A percentile compares a stretch with the other conserved stretches of the same genome.
Conservation (phyloP, 495 filamentous ascomycete species). For the Penicillium daleae region DNA sequence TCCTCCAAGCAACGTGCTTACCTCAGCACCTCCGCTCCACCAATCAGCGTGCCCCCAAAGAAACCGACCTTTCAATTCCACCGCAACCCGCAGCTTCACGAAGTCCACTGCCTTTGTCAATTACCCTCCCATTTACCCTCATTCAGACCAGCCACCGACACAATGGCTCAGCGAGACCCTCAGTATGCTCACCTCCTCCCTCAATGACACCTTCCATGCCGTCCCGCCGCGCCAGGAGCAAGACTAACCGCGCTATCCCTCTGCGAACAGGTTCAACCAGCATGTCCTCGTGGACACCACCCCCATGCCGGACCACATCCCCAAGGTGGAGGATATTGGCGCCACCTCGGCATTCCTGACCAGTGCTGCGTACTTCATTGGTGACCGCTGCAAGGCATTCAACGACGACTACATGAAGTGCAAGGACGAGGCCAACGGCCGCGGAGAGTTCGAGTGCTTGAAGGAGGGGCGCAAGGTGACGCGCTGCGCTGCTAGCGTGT, state of each 20-base stretch:
- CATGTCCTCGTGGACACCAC: slow-evolving; percentile 92
- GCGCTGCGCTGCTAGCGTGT: slow-evolving; percentile 94
- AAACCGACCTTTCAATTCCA: slow-evolving; percentile 38
- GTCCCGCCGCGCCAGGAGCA: slow-evolving; percentile 12
- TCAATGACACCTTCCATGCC: not conserved
- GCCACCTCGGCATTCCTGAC: slow-evolving; percentile 87
- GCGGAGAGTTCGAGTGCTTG: slow-evolving; percentile 91
- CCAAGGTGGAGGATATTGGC: slow-evolving; percentile 88
- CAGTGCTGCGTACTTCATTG: slow-evolving; percentile 96
- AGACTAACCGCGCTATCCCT: slow-evolving; percentile 32
- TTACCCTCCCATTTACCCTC: slow-evolving; percentile 24
- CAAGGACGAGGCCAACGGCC: slow-evolving; percentile 87
- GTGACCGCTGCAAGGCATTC: slow-evolving; percentile 88
- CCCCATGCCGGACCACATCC: slow-evolving; percentile 88
- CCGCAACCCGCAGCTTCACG: slow-evolving; percentile 36
- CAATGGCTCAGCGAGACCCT: slow-evolving; percentile 55
- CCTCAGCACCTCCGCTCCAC: slow-evolving; percentile 20
- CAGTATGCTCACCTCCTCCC: slow-evolving; percentile 38
- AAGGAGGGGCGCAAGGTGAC: slow-evolving; percentile 96
- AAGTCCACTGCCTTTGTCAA: slow-evolving; percentile 28
- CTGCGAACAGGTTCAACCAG: slow-evolving; percentile 79
- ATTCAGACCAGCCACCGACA: slow-evolving; percentile 32
- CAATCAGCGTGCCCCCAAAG: slow-evolving; percentile 40
- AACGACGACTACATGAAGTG: slow-evolving; percentile 99
- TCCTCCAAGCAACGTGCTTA: slow-evolving; percentile 14